phyloP scores from a whole-genome alignment of 1,284 basidiomycete genomes.

The Meira nashicola region DNA sequence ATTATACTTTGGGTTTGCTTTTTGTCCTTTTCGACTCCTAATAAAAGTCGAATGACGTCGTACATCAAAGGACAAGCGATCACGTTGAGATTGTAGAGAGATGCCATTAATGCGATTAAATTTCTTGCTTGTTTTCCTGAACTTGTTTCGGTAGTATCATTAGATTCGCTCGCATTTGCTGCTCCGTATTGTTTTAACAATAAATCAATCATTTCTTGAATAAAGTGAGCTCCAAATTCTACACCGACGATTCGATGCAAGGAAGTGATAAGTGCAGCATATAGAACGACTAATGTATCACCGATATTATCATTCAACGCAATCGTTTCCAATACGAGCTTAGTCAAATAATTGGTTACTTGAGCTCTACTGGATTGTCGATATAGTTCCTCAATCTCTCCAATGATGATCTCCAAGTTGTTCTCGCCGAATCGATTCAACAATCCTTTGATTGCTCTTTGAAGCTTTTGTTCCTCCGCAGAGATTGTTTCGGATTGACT shows the following conservation, averaged over 20 bases:
- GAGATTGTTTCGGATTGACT: conserved; percentile 55
- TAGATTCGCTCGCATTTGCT: not conserved
- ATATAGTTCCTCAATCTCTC: conserved; percentile 72
- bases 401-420: conserved; percentile 76
- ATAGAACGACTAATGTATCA: conserved; percentile 80
- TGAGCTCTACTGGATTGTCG: conserved; percentile 74
- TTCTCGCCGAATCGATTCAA: conserved; percentile 83
- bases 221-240: conserved; percentile 69
- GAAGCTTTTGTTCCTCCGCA: conserved; percentile 62
- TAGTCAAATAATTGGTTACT: conserved; percentile 74
- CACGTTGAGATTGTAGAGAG: conserved; percentile 93
- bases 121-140: conserved; percentile 76
- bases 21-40: conserved; percentile 55
- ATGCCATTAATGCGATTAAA: conserved; percentile 77
- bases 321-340: conserved; percentile 74
- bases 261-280: conserved; percentile 80
- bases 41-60: conserved; percentile 76
- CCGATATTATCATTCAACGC: conserved; percentile 67
- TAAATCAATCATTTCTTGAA: conserved; percentile 51
- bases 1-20: not conserved
- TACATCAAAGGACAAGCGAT: conserved; percentile 81
- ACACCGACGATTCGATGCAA: conserved; percentile 79
- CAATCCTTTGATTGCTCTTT: conserved; percentile 75
- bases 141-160: conserved; percentile 5
- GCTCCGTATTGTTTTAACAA: conserved; percentile 12